phyloP scores from a whole-genome alignment of 2,329 filamentous ascomycete genomes.

The Emmonsiellopsis sp. region DNA sequence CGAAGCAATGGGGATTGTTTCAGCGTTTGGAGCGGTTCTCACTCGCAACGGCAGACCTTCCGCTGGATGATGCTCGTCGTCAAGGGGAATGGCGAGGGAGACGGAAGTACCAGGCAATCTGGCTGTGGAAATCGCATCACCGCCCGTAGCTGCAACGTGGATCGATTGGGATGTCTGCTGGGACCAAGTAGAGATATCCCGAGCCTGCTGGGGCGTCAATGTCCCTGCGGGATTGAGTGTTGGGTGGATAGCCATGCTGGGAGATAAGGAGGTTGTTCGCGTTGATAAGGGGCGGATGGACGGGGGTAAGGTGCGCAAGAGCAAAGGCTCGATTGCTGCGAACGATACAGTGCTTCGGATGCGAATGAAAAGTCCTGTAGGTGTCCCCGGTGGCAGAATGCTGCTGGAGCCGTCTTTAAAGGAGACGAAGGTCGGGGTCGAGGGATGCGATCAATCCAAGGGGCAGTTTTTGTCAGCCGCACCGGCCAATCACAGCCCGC shows the following conservation, averaged over 20 bases:
- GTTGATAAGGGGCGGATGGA: not conserved
- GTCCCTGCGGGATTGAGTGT: conserved; percentile 19
- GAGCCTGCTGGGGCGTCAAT: conserved; percentile 30
- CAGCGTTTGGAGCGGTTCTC: not conserved
- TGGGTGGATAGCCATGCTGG: conserved; percentile 36
- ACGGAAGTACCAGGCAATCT: conserved; percentile 30
- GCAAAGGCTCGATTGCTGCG: not conserved
- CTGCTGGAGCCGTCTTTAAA: not conserved
- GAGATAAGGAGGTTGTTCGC: not conserved
- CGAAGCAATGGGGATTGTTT: not conserved
- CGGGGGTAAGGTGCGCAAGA: not conserved
- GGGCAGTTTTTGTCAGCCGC: conserved; percentile 8
- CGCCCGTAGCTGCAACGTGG: conserved; percentile 23
- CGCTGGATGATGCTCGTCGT: conserved; percentile 39
- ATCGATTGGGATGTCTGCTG: conserved; percentile 33
- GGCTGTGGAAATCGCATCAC: not conserved
- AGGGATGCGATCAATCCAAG: not conserved
- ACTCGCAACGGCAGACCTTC: conserved; percentile 21
- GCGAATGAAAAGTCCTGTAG: too few species aligned
- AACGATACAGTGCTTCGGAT: too few species aligned
- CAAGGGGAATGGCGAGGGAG: conserved; percentile 65
- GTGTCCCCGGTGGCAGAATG: not conserved
- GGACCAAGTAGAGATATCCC: conserved; percentile 61
- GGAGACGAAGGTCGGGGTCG: not conserved
- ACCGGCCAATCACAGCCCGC: conserved; percentile 11